Base-by-base conservation (phyloP, 495 filamentous ascomycete genomes). In the Collariella sp. region DNA sequence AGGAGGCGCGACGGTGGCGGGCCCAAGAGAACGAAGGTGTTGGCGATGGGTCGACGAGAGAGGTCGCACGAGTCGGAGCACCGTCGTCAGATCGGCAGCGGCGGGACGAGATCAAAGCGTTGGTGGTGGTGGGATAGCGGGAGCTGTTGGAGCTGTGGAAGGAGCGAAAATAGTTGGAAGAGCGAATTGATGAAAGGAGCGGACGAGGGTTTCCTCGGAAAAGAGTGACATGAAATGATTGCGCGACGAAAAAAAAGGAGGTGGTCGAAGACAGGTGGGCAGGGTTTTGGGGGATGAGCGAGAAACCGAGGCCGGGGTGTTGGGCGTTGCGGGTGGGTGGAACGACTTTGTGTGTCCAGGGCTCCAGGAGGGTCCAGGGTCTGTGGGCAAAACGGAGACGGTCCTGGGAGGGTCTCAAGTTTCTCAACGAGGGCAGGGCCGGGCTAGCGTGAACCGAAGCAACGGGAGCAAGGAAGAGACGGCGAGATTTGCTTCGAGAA, bases 171-270 rank as follows among this genome's bases (percentile, higher is more conserved):
- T 42, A 61, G 58, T 43, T 52, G 52, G 54, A 50, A 3, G 15
- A 38, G 11, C 35, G 38, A 50, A 26, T 40, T 24, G 24, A 31
- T 31, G 19, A 62, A 69, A 66, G 55, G 64, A 69, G 60, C 50
- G 67, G 63, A 69, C 63, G 65, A 63, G 62, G 58, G 57, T 56
- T 38, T 33, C 60, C 60, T 64, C 61, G 45, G 45, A 51, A 57
- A 69, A 31, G 65, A 67, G 59, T 50, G 64, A 63, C 62, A 59
- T 59, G 62, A 64, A 62, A 64, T 65, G 62, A 68, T 61, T 59
- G 57, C 60, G 50, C 44, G 56, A 59, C 50, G 46, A 54, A 59
- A 61, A 60, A 54, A 59, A 44, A 52, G 59, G 46, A 52, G 51
- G 43, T 46, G 35, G 38, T 50, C 46, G 54, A 50, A 41, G 44